Conservation (phyloP, 2,329 filamentous ascomycete species). For the Dendrostoma leiphaemia region DNA sequence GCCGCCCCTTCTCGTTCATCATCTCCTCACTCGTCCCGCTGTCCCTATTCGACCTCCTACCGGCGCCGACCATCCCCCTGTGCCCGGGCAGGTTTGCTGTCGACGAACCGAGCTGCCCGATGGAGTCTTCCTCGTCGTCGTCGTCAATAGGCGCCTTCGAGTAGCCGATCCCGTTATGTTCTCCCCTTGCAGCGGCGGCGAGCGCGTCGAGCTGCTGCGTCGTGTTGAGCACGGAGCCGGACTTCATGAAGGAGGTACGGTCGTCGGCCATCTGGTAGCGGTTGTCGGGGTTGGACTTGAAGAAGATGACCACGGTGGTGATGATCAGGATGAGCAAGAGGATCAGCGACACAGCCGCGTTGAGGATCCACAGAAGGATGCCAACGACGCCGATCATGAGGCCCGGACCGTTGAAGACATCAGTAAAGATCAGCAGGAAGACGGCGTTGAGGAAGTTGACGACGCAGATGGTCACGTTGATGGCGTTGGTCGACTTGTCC, state of each 20-base stretch:
- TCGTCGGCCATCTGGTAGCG: conserved; percentile 90
- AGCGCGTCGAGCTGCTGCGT: conserved; percentile 81
- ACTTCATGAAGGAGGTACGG: conserved; percentile 88
- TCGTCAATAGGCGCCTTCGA: conserved; percentile 59
- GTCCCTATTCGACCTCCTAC: conserved; percentile 46
- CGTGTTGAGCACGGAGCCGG: conserved; percentile 66
- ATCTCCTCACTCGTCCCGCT: conserved; percentile 37
- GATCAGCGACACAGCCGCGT: conserved; percentile 73
- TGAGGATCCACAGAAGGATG: conserved; percentile 79
- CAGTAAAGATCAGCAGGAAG: conserved; percentile 79
- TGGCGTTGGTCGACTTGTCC: conserved; percentile 91
- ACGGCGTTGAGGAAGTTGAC: conserved; percentile 82
- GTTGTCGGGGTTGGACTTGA: conserved; percentile 82
- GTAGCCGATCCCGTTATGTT: conserved; percentile 54
- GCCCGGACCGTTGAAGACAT: conserved; percentile 73
- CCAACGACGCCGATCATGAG: conserved; percentile 81
- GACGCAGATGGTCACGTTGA: conserved; percentile 81
- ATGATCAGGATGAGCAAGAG: conserved; percentile 77
- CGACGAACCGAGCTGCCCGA: conserved; percentile 39
- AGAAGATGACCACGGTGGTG: conserved; percentile 61
- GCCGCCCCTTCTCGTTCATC: conserved; percentile 20
- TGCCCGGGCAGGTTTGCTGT: conserved; percentile 8
- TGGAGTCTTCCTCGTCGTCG: conserved; percentile 70
- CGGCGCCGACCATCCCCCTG: conserved; percentile 20
- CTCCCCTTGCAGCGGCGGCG: conserved; percentile 76